Percentiles rank a stretch among this genome's conserved stretches.
Conservation (phyloP, 805 yeast genomes). For the Starmerella khaoyaiensis region DNA sequence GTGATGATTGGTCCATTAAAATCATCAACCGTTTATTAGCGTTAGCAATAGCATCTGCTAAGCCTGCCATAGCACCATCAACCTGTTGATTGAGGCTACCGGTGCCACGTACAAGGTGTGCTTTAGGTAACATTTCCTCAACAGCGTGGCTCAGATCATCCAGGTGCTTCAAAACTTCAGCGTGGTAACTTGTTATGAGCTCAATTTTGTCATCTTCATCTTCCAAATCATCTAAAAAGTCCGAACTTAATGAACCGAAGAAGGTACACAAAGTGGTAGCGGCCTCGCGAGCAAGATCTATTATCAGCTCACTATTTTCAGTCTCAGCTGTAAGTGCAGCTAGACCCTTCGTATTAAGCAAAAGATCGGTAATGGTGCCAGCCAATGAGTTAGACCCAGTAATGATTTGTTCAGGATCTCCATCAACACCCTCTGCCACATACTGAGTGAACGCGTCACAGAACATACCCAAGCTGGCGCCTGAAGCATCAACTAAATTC, state of each 20-base stretch:
- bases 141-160: conserved; percentile 44
- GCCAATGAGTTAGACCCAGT: conserved; percentile 52
- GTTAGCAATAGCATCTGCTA: conserved; percentile 53
- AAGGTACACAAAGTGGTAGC: conserved; percentile 52
- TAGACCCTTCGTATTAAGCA: conserved; percentile 60
- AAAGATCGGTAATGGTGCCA: conserved; percentile 45
- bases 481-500: conserved; percentile 56
- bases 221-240: conserved; percentile 34
- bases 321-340: conserved; percentile 45
- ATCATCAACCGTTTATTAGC: conserved; percentile 50
- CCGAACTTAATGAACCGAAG: conserved; percentile 46
- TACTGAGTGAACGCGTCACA: conserved; percentile 63
- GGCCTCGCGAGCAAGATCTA: conserved; percentile 41
- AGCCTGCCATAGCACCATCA: conserved; percentile 57
- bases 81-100: conserved; percentile 53
- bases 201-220: conserved; percentile 53
- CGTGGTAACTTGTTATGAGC: conserved; percentile 59
- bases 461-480: conserved; percentile 63
- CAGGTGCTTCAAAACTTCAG: conserved; percentile 57
- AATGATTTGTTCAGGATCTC: conserved; percentile 44
- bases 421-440: conserved; percentile 64
- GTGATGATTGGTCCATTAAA: conserved; percentile 35
- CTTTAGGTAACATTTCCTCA: conserved; percentile 42
- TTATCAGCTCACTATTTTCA: conserved; percentile 24
- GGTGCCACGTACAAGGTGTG: conserved; percentile 22